Conservation (phyloP, 2,329 filamentous ascomycete species). For the Fusarium poae region DNA sequence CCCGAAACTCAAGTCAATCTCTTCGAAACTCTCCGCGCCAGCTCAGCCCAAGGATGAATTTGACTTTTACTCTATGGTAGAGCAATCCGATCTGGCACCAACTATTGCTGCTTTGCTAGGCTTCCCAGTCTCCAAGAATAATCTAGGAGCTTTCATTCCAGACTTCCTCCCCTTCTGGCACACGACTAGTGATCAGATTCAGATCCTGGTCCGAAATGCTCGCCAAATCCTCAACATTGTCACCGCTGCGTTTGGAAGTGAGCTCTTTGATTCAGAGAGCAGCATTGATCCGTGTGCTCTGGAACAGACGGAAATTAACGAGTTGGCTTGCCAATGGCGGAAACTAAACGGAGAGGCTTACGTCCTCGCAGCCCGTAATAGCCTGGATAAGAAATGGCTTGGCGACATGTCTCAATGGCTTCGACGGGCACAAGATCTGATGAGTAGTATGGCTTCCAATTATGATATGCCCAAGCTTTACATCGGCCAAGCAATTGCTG, state of each 20-base stretch:
- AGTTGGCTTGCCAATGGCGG: constrained; percentile 78
- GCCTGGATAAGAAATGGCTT: constrained; percentile 58
- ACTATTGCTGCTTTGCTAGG: constrained; percentile 89
- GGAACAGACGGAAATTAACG: constrained; percentile 60
- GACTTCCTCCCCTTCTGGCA: constrained; percentile 84
- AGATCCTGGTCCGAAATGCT: constrained; percentile 82
- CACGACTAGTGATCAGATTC: constrained; percentile 65
- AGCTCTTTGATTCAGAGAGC: constrained; percentile 57
- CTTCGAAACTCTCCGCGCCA: constrained; percentile 63
- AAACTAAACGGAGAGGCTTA: constrained; percentile 48
- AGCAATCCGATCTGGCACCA: constrained; percentile 94
- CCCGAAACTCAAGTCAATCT: constrained; percentile 77
- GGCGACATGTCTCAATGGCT: constrained; percentile 71
- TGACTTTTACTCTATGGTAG: constrained; percentile 84
- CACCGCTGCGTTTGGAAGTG: constrained; percentile 74
- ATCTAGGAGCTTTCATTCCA: constrained; percentile 85
- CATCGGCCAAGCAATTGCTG: constrained; percentile 58
- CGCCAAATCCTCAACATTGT: constrained; percentile 84
- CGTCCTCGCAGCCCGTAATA: constrained; percentile 37
- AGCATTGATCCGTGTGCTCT: constrained; percentile 56
- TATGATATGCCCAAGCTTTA: constrained; percentile 79
- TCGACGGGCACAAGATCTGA: constrained; percentile 77
- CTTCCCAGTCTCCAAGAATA: constrained; percentile 90
- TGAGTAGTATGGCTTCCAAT: constrained; percentile 93
- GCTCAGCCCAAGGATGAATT: constrained; percentile 75